phyloP scores from a whole-genome alignment of 371 early-diverging fungal species.

The Rhizopus microsporus region DNA sequence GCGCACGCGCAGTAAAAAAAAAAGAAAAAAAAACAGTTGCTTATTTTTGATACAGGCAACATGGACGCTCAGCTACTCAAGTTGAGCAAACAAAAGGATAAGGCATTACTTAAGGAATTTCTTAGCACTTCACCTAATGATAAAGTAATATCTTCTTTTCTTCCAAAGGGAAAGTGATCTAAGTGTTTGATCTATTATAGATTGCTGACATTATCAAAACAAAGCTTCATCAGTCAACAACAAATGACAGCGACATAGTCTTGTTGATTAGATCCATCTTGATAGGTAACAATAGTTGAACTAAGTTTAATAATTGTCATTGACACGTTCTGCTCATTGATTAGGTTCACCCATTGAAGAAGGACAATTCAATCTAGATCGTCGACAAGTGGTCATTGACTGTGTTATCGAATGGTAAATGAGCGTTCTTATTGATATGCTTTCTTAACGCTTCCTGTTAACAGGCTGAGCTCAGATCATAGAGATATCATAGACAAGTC shows the following conservation, averaged over 20 bases:
- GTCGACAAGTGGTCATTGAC: conserved; percentile 37
- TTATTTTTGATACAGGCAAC: not conserved
- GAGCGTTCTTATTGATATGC: not conserved
- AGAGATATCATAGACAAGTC: conserved; percentile 26
- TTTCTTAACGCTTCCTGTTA: not conserved
- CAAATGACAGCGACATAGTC: conserved; percentile 41
- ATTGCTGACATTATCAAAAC: conserved; percentile 12
- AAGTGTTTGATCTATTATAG: conserved; percentile 10
- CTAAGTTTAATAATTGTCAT: not conserved
- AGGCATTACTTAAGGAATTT: conserved; percentile 16
- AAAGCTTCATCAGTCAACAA: conserved; percentile 16
- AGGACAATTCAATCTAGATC: conserved; percentile 19
- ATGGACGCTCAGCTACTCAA: conserved; percentile 32
- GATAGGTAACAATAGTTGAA: conserved; percentile 29
- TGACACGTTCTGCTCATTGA: conserved; percentile 14
- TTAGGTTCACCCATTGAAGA: conserved; percentile 47
- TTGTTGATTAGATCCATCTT: conserved; percentile 45
- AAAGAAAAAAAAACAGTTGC: not conserved
- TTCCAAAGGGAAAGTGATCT: not conserved
- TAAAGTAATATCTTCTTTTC: conserved; percentile 13
- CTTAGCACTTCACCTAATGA: conserved; percentile 8
- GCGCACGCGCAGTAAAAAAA: not conserved
- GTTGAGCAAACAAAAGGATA: conserved; percentile 25
- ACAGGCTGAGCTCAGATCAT: conserved; percentile 13
- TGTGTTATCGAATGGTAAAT: conserved; percentile 42